Evolutionary conservation across 1,139 yeast genomes (phyloP), one percentile per base, ranked within the genome.

Genomic region (Diutina scorzettiae): DNA sequence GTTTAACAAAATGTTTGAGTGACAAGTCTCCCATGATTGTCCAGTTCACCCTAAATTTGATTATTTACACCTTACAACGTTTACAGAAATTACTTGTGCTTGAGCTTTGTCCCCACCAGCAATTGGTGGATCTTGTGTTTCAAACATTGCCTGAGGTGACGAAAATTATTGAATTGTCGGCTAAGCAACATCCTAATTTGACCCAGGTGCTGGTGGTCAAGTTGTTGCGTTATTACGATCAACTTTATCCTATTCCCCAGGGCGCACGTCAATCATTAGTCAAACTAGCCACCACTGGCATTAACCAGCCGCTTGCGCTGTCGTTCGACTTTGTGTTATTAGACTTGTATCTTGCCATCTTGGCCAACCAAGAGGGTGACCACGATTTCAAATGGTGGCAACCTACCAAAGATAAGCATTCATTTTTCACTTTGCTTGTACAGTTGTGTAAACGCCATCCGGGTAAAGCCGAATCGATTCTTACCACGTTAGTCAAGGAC

Each of bases 11-110:
- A 50, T 73, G 85, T 43, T 58, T 87, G 31, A 69, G 67, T 30
- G 63, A 70, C 12, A 76, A 77, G 2, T 61, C 68, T n/a, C 55
- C 63, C 1, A 57, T 87, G n/a, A 68, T 86, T 23, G 73, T 69
- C 45, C 94, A 83, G 51, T 63, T 83, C 39, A 71, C 80, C 1
- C 62, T 77, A 24, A 89, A 83, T 52, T 52, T 84, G 24, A 56
- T 86, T 8, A 59, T 73, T 30, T 66, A 73, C 40, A 64, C 74
- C 2, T 61, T 87, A 45, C 62, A 67, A 41, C 82, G 81, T 51
- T 63, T 81, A 17, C 20, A 39, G 54, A 66, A 8, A 45, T 49
- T 14, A 24, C 43, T 9, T 18, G 4, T 6, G 31, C 25, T 18
- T 40, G 40, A 14, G 2, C 11, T 34, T 2, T 34, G 39, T 12